These are phyloP conservation scores for Podila clonocystis DNA, from an alignment of 192 early-diverging fungal species.

Conservation along the genomic window DNA sequence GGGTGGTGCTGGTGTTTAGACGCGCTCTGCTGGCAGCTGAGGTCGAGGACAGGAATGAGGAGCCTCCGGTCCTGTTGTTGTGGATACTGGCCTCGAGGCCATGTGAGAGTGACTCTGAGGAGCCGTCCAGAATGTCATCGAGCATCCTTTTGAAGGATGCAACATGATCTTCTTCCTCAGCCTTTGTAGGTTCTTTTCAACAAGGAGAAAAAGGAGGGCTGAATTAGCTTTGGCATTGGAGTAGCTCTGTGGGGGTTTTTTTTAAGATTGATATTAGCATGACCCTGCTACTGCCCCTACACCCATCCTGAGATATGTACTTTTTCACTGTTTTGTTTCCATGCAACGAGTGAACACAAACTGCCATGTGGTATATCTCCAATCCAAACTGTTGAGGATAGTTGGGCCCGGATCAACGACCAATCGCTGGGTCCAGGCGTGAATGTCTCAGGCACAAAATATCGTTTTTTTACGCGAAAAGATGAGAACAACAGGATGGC, in stretches of 20 bases:
- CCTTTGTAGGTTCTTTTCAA: slow-evolving; percentile 1
- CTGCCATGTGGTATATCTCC: too few relatives aligned
- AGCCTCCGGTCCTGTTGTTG: slow-evolving; percentile 26
- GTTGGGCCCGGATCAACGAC: too few relatives aligned
- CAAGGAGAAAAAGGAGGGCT: background rate
- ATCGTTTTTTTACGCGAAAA: too few relatives aligned
- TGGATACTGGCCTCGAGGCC: slow-evolving; percentile 38
- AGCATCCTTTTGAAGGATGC: slow-evolving; percentile 52
- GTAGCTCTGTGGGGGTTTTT: background rate
- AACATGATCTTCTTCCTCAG: slow-evolving; percentile 48
- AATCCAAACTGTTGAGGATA: too few relatives aligned
- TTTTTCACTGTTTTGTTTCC: too few relatives aligned
- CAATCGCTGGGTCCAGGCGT: too few relatives aligned
- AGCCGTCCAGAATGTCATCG: slow-evolving; percentile 50
- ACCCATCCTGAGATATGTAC: too few relatives aligned
- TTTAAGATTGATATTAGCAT: too few relatives aligned
- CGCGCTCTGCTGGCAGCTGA: slow-evolving; percentile 37
- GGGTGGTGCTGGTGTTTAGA: slow-evolving; percentile 35
- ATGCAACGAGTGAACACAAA: too few relatives aligned
- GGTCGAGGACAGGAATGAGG: slow-evolving; percentile 17
- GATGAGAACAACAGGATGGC: too few relatives aligned
- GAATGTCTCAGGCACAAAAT: too few relatives aligned
- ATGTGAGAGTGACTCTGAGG: slow-evolving; percentile 40
- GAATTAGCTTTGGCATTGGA: background rate
- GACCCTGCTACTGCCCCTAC: too few relatives aligned